Evolutionary conservation across 2,329 filamentous ascomycete genomes (phyloP).

Genomic region (Arthrocladium fulminans): DNA sequence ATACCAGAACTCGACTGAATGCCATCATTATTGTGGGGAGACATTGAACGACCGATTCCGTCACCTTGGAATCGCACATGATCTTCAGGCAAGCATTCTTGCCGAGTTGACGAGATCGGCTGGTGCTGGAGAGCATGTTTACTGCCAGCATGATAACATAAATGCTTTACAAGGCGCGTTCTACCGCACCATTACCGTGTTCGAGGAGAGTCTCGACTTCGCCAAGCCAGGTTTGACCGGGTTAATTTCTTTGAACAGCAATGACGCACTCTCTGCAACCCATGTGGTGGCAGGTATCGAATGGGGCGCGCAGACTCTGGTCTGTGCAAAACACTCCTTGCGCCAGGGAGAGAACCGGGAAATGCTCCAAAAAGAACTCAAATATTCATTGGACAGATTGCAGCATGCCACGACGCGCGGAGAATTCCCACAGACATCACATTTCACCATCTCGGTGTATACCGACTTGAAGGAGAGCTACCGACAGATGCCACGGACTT

Average conservation of each 20-base stretch:
- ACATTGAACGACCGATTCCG: conserved; percentile 15
- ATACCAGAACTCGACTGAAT: neutral
- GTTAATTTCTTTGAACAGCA: neutral
- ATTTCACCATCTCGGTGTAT: conserved; percentile 1
- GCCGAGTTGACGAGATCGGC: conserved; percentile 11
- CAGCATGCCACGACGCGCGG: neutral
- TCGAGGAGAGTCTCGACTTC: conserved; percentile 11
- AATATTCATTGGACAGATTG: neutral
- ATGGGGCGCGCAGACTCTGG: conserved; percentile 12
- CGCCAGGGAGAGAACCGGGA: neutral
- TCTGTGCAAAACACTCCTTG: conserved; percentile 9
- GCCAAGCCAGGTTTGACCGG: neutral
- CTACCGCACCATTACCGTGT: conserved; percentile 11
- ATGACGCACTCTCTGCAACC: conserved; percentile 8
- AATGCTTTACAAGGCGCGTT: conserved; percentile 11
- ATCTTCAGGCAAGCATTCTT: conserved; percentile 17
- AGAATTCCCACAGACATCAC: neutral
- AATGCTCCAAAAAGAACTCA: neutral
- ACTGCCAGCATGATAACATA: conserved; percentile 6
- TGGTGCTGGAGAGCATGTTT: conserved; percentile 13
- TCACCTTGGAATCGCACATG: conserved; percentile 12
- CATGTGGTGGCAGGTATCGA: conserved; percentile 16
- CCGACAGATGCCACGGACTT: neutral
- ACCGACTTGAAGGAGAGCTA: neutral
- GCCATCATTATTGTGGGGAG: neutral